Conservation (phyloP, 208 protist genomes). For the Wallacemonas sp. region DNA sequence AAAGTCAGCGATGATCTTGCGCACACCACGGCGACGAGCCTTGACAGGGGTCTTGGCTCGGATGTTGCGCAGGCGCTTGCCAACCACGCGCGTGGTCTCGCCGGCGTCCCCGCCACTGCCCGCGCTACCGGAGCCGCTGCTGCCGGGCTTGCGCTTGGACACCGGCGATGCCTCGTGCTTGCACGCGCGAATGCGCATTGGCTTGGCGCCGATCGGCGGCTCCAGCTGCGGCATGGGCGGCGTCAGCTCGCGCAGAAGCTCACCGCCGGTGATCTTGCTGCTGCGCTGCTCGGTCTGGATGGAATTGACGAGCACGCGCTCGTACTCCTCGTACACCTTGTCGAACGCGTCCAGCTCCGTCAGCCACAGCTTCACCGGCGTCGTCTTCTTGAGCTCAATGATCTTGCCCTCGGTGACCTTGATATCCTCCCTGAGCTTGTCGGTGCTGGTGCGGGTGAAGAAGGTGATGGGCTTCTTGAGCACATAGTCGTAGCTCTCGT, state of each 20-base stretch:
- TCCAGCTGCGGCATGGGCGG: constrained; percentile 68
- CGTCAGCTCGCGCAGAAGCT: constrained; percentile 45
- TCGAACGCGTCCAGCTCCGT: constrained; percentile 92
- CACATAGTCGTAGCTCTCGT: constrained; percentile 87
- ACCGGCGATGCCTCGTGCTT: constrained; percentile 62
- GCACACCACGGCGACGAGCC: constrained; percentile 23
- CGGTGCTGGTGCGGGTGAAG: constrained; percentile 82
- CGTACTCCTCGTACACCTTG: constrained; percentile 77
- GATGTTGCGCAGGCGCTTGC: constrained; percentile 42
- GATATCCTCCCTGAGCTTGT: constrained; percentile 77
- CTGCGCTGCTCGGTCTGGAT: constrained; percentile 83
- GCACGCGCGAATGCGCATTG: constrained; percentile 64
- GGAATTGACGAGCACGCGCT: constrained; percentile 57
- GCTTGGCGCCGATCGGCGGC: constrained; percentile 27
- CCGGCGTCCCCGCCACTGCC: constrained; percentile 25
- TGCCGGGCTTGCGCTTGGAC: constrained; percentile 35
- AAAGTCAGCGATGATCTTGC: constrained; percentile 60
- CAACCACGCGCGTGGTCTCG: constrained; percentile 26
- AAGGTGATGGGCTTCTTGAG: constrained; percentile 89
- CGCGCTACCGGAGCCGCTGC: constrained; percentile 5
- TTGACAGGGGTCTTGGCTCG: constrained; percentile 21
- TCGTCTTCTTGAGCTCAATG: constrained; percentile 76
- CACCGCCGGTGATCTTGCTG: constrained; percentile 41
- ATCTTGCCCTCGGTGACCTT: constrained; percentile 59
- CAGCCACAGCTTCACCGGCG: constrained; percentile 88